Evolutionary conservation across 306 rosid species (phyloP).

Genomic region (Senna tora): DNA sequence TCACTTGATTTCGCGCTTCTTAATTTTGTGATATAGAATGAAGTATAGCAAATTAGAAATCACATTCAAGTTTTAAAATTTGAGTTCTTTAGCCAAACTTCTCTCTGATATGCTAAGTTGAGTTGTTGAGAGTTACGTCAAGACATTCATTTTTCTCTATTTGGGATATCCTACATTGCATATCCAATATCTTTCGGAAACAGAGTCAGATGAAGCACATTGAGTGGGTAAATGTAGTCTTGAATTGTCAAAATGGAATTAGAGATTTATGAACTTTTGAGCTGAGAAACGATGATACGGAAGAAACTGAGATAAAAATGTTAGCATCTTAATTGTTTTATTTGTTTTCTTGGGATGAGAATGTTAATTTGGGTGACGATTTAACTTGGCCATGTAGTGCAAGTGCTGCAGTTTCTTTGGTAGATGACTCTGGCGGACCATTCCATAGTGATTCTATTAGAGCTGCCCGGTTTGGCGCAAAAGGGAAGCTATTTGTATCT

Average conservation of each 20-base stretch:
- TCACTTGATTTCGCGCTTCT: not conserved
- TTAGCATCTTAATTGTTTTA: not conserved
- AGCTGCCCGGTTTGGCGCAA: conserved; percentile 69
- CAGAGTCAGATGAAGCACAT: not conserved
- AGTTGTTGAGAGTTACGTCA: not conserved
- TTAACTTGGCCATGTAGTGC: conserved; percentile 39
- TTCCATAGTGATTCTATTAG: conserved; percentile 73
- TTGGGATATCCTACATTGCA: not conserved
- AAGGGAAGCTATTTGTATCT: conserved; percentile 76
- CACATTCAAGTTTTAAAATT: too few species aligned
- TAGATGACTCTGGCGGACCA: conserved; percentile 48
- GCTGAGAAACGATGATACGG: not conserved
- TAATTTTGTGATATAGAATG: not conserved
- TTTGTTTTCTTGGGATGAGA: not conserved
- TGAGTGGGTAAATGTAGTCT: not conserved
- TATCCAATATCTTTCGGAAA: not conserved
- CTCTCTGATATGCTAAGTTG: not conserved
- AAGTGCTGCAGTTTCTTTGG: conserved; percentile 54
- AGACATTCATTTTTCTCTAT: not conserved
- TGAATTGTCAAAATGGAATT: not conserved
- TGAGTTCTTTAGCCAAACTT: not conserved
- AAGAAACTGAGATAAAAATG: not conserved
- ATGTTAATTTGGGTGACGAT: not conserved
- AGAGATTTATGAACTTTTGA: not conserved
- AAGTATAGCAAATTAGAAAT: not conserved